Percentiles rank a stretch among this genome's conserved stretches.
Conservation (phyloP, 1,284 basidiomycete species). For the Rhodotorula sp. region DNA sequence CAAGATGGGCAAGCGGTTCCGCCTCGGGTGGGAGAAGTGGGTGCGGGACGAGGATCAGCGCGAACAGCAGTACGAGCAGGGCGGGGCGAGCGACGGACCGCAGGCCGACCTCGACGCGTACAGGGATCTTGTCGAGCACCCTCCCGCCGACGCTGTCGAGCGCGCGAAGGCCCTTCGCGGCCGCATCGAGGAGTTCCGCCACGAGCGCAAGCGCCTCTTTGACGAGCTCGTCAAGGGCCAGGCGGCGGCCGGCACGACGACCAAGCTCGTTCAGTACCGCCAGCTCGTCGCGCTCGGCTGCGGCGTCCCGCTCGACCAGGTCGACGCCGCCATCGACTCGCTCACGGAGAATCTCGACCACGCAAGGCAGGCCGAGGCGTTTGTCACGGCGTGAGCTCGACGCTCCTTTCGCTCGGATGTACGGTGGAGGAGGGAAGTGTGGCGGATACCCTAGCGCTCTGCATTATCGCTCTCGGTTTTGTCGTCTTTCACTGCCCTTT, state of each 20-base stretch:
- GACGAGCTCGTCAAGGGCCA: conserved; percentile 73
- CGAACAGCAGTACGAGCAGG: conserved; percentile 56
- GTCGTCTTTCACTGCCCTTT: too few relatives aligned
- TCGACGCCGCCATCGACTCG: conserved; percentile 71
- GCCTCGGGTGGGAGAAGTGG: conserved; percentile 89
- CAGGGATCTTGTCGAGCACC: conserved; percentile 45
- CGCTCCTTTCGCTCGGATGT: background rate
- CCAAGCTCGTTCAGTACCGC: conserved; percentile 81
- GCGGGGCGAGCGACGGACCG: conserved; percentile 4
- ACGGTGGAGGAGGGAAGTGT: background rate
- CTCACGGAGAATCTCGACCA: conserved; percentile 24
- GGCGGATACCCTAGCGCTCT: too few relatives aligned
- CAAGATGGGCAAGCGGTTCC: conserved; percentile 76
- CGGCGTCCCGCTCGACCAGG: conserved; percentile 75
- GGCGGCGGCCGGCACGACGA: conserved; percentile 82
- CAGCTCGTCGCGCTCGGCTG: conserved; percentile 80
- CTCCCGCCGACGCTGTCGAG: conserved; percentile 51
- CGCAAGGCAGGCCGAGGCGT: background rate
- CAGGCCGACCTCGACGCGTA: conserved; percentile 45
- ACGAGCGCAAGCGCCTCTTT: conserved; percentile 67
- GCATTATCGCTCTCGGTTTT: too few relatives aligned
- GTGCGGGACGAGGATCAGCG: conserved; percentile 75
- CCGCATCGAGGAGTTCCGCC: conserved; percentile 64
- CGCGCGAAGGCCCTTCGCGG: conserved; percentile 61
- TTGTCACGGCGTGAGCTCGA: background rate